A percentile compares a stretch with the other conserved stretches of the same genome.
Evolutionary conservation across 140 eudicot species (phyloP).

Genomic region (Erigeron philadelphicus): DNA sequence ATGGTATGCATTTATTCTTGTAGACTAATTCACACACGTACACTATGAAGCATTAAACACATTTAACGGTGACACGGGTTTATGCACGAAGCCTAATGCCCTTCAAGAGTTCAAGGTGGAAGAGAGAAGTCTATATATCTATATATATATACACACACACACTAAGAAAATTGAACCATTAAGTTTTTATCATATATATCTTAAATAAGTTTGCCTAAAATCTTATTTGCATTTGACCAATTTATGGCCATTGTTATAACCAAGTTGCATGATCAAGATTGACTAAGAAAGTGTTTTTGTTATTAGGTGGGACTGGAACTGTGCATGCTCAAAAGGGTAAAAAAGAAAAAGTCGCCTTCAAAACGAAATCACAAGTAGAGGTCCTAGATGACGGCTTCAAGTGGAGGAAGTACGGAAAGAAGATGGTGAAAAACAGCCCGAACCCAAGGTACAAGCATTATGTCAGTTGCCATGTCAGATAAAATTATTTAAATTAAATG

Average conservation of each 20-base stretch:
- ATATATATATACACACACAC: no score
- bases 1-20: background rate
- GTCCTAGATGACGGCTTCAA: conserved; percentile 77
- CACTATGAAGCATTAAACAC: no score
- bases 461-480: background rate
- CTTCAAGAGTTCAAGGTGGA: no score
- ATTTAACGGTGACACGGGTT: no score
- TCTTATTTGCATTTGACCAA: background rate
- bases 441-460: conserved; percentile 65
- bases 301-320: conserved; percentile 34
- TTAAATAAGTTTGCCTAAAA: no score
- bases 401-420: conserved; percentile 96
- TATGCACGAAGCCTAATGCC: no score
- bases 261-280: conserved; percentile 24
- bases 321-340: conserved; percentile 30
- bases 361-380: conserved; percentile 62
- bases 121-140: no score
- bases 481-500: background rate
- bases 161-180: background rate
- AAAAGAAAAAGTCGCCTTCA: conserved; percentile 63
- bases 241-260: background rate
- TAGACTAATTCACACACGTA: background rate
- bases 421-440: conserved; percentile 95
- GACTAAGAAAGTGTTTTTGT: conserved; percentile 1
- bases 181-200: background rate